Base-by-base conservation (phyloP, 73 alveolate species). In the Paramecium octaurelia region DNA sequence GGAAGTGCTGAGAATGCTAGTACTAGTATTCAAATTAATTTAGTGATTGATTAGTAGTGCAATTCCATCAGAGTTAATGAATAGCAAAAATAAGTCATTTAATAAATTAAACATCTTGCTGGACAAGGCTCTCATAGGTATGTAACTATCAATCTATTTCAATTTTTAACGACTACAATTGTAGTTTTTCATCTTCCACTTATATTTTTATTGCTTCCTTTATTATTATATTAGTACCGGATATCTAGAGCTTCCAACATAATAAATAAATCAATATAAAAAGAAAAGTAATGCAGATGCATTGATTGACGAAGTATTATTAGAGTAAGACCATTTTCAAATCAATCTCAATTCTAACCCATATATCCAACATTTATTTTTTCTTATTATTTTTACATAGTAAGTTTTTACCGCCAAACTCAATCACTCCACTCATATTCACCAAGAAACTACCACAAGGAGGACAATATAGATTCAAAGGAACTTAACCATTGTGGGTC, bases 321-420 rank as follows among this genome's bases (percentile, higher is more conserved):
- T 80, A 80, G 91, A 80, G 91, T 80, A 80, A 80, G 77, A 20
- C 9, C 43, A 31, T 80, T 80, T 46, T 24, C 57, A 40, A 24
- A 4, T 23, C 43, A 18, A 24, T 24, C 31, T 24, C 48, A 21
- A 44, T 73, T 31, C 69, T 54, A 54, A 31, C 14, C 91, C 70
- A 21, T 80, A 80, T 40, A 40, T 42, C 6, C 35, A 24, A 7
- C 48, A 24, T 80, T 44, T 44, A 80, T 80, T 31, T 54, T 54
- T 80, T 48, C 59, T 40, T 73, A 40, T 29, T 36, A 73, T 44
- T 38, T 54, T 80, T 75, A 16, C 35, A 31, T 80, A 80, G 91
- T 46, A 80, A 80, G 91, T 80, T 80, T 80, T 80, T 80, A 80
- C 91, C 91, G 91, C 91, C 91, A 80, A 80, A 80, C 91, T 80